A percentile compares a stretch with the other conserved stretches of the same genome.
Conservation (phyloP, 1,284 basidiomycete genomes). For the Malassezia japonica region DNA sequence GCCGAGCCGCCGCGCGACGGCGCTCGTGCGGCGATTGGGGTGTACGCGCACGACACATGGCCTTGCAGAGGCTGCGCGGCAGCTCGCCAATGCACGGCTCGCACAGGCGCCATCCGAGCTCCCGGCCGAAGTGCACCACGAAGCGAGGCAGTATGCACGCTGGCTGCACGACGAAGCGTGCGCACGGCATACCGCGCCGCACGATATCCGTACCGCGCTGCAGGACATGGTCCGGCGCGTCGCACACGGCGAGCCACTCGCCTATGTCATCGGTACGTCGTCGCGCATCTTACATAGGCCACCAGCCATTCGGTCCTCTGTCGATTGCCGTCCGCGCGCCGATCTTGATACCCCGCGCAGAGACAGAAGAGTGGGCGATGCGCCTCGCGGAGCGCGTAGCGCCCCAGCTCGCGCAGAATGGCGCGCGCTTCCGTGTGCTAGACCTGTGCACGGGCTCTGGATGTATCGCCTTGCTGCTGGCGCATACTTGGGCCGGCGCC, state of each 20-base stretch:
- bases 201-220: neutral
- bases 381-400: neutral
- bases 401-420: neutral
- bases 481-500: neutral
- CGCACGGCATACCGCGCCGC: neutral
- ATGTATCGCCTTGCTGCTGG: constrained; percentile 11
- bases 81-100: no score
- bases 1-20: neutral
- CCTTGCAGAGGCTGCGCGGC: no score
- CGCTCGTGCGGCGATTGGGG: neutral
- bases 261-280: constrained; percentile 11
- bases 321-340: constrained; percentile 7
- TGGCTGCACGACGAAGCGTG: constrained; percentile 6
- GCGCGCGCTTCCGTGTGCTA: constrained; percentile 1
- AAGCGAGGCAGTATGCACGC: neutral
- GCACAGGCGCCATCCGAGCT: no score
- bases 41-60: no score
- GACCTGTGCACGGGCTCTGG: constrained; percentile 17
- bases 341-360: constrained; percentile 12
- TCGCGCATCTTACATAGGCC: neutral
- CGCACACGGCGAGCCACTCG: constrained; percentile 12
- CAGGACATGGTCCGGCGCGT: constrained; percentile 6
- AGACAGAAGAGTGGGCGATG: constrained; percentile 16
- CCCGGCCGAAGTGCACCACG: no score
- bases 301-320: constrained; percentile 17